Evolutionary conservation across 345 rosid species (phyloP), one percentile per base, ranked within the genome.

Genomic region (Diplotaxis tenuifolia): DNA sequence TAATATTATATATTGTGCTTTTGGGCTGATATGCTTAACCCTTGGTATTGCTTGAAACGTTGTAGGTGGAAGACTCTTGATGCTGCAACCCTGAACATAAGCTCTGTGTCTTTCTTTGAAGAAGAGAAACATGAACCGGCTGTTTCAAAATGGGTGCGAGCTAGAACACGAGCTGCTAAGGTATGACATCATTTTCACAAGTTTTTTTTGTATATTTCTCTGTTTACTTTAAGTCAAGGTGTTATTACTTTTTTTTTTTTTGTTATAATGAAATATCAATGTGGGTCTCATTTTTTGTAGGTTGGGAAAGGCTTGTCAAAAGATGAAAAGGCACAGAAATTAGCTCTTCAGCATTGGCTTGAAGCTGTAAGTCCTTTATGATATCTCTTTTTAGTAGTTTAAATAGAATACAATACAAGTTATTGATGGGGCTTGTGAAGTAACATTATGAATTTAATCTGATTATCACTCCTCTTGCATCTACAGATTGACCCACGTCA

Each of bases 401-500:
- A 23, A 23, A 54, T 60, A 49, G 22, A 47, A 14, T 21, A 34
- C 20, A 21, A 60, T 6, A n/a, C n/a, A n/a, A n/a, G n/a, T n/a
- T n/a, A n/a, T n/a, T n/a, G n/a, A n/a, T n/a, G n/a, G n/a, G n/a
- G n/a, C n/a, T n/a, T n/a, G n/a, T n/a, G n/a, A n/a, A n/a, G n/a
- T n/a, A n/a, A n/a, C n/a, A n/a, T n/a, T 58, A 5, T 52, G 12
- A n/a, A 8, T 57, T 3, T 49, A 9, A 27, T 28, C 62, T 73
- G 19, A 62, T 42, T 23, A 12, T 23, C 15, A 19, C 12, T 47
- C 3, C 3, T 65, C 66, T 67, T 73, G 32, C 10, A 23, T 68
- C 12, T 40, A 63, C 84, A 89, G 98, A 92, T 92, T 56, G 98
- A 92, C 52, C 94, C 96, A 12, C 86, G 91, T 49, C 98, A 92